Evolutionary conservation across 2,329 filamentous ascomycete genomes (phyloP).

Genomic region (Diaporthe batatas): DNA sequence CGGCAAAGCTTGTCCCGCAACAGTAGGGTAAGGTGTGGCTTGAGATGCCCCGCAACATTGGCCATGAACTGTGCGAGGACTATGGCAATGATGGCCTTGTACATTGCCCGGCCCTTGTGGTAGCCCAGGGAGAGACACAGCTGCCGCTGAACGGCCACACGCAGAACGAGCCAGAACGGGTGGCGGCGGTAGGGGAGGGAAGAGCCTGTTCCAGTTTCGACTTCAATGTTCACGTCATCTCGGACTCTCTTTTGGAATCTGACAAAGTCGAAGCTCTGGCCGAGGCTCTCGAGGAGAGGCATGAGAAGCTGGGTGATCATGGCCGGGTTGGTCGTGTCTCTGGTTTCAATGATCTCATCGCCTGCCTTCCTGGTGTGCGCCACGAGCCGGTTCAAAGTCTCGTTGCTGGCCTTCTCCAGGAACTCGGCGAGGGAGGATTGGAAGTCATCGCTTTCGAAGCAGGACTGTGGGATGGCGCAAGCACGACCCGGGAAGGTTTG

Average conservation of each 20-base stretch:
- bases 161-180: slow-evolving; percentile 71
- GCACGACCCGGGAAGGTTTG: slow-evolving; percentile 71
- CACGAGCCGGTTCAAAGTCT: slow-evolving; percentile 65
- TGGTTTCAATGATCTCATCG: slow-evolving; percentile 61
- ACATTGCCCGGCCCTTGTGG: slow-evolving; percentile 60
- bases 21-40: slow-evolving; percentile 54
- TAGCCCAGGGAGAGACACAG: slow-evolving; percentile 57
- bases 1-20: slow-evolving; percentile 66
- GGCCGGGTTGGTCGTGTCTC: slow-evolving; percentile 69
- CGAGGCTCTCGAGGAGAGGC: slow-evolving; percentile 68
- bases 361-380: slow-evolving; percentile 65
- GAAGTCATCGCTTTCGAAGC: slow-evolving; percentile 42
- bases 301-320: slow-evolving; percentile 72
- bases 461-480: slow-evolving; percentile 57
- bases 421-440: slow-evolving; percentile 62
- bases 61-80: slow-evolving; percentile 61
- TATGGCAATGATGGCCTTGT: slow-evolving; percentile 69
- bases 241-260: slow-evolving; percentile 68
- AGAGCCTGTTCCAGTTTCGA: slow-evolving; percentile 46
- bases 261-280: slow-evolving; percentile 52
- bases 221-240: slow-evolving; percentile 68
- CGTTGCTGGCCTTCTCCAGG: slow-evolving; percentile 66
- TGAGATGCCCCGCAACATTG: slow-evolving; percentile 50
- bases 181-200: slow-evolving; percentile 71
- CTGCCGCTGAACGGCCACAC: slow-evolving; percentile 67